A percentile compares a stretch with the other conserved stretches of the same genome.
Evolutionary conservation across 345 rosid genomes (phyloP).

Genomic region (Aquilaria sinensis): DNA sequence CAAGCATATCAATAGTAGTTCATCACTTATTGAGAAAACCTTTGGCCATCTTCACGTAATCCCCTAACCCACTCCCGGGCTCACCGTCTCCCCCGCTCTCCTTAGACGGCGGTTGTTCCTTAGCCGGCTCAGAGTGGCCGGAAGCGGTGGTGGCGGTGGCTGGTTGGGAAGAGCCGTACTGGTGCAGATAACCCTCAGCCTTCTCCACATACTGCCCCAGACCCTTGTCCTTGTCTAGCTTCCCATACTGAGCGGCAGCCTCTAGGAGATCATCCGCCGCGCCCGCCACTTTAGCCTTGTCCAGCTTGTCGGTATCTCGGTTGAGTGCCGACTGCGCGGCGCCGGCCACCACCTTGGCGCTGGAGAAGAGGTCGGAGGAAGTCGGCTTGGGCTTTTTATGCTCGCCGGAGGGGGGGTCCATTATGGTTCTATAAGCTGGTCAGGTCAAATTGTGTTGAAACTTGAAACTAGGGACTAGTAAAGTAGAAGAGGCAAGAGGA

Average conservation of each 20-base stretch:
- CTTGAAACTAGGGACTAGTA: no score
- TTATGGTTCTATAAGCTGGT: no score
- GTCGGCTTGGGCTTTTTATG: background rate
- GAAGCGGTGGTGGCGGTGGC: background rate
- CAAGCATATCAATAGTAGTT: no score
- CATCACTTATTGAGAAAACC: no score
- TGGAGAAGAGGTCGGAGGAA: background rate
- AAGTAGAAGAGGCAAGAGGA: no score
- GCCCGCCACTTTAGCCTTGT: constrained; percentile 3
- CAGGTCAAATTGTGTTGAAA: no score
- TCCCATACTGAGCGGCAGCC: constrained; percentile 2
- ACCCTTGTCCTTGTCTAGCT: background rate
- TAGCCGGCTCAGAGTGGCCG: no score
- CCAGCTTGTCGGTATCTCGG: background rate
- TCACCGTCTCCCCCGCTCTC: no score
- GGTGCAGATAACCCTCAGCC: constrained; percentile 6
- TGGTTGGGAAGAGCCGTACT: background rate
- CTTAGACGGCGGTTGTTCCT: no score
- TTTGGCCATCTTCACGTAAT: no score
- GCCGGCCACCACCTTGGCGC: constrained; percentile 3
- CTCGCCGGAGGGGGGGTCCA: no score
- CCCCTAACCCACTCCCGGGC: no score
- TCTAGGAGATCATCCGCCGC: constrained; percentile 5
- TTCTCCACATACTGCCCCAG: constrained; percentile 3
- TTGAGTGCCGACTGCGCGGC: background rate